Base-by-base conservation (phyloP, 208 protist genomes). In the Herpetomonas tarakana region DNA sequence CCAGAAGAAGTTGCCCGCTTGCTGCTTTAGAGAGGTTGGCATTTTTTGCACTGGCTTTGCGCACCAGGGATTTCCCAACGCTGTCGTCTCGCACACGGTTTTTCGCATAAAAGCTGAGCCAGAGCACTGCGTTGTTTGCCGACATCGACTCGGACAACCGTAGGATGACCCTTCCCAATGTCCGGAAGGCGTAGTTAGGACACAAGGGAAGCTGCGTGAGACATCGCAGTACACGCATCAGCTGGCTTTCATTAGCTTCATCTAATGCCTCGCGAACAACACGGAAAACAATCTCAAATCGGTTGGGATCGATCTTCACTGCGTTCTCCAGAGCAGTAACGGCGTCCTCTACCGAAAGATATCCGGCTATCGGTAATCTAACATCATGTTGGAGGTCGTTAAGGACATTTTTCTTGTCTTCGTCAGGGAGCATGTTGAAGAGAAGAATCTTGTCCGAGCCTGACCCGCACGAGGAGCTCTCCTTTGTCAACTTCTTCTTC, bases 61-160 rank as follows among this genome's bases (percentile, higher is more conserved):
- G 44, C 21, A 82, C 54, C 7, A 94, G 64, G 11, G 75, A 65
- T 49, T 74, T 81, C 39, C 72, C 84, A 9, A 91, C 78, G 44
- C 79, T 77, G 67, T 87, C 80, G 58, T 94, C 88, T 9, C 73
- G 66, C 19, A 94, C 62, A 2, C 70, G 29, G 24, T 80, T 44
- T 18, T 70, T 58, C 3, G 78, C 58, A 52, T 94, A 94, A 19
- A 94, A 57, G 1, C 68, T 63, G 50, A 88, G 59, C 85, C 88
- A 94, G 41, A 71, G 27, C 9, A 85, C 29, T 2, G 83, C 79
- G 52, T 78, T 74, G 19, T 85, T 71, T 9, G 62, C 60, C 0
- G 84, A 71, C 35, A 94, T 65, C 25, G 46, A 53, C 12, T 56
- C 60, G 0, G 62, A 58, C 0, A 77, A 41, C 4, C 55, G 50